Percentiles rank a stretch among this genome's conserved stretches.
phyloP scores from a whole-genome alignment of 306 rosid genomes.

The Crotalaria pallida region DNA sequence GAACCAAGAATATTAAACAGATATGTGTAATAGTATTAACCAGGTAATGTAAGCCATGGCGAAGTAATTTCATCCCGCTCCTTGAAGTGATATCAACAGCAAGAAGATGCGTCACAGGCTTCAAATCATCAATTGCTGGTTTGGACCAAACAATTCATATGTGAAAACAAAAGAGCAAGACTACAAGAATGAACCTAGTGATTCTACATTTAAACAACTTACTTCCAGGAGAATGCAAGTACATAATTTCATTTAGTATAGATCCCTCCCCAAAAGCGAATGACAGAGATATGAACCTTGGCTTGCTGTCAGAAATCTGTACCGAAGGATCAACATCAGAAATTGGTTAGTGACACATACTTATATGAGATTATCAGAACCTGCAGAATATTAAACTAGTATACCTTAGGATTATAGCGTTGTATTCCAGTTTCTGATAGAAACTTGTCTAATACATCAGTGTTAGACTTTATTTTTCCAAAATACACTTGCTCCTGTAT shows the following conservation, averaged over 20 bases:
- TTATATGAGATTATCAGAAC: neutral
- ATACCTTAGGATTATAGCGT: constrained; percentile 94
- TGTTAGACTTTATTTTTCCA: constrained; percentile 80
- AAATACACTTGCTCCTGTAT: constrained; percentile 95
- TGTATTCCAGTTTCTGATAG: constrained; percentile 81
- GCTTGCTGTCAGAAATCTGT: constrained; percentile 78
- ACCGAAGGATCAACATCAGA: neutral
- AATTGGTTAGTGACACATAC: neutral
- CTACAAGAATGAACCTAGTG: constrained; percentile 6
- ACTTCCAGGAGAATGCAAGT: constrained; percentile 88
- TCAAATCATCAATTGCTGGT: constrained; percentile 82
- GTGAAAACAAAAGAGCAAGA: constrained; percentile 26
- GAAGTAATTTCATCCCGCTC: constrained; percentile 74
- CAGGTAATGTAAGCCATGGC: constrained; percentile 78
- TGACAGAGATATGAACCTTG: constrained; percentile 64
- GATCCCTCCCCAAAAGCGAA: constrained; percentile 53
- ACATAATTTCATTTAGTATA: constrained; percentile 46
- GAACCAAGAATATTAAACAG: constrained; percentile 11
- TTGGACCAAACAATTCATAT: constrained; percentile 23
- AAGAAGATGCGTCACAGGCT: constrained; percentile 90
- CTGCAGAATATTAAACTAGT: neutral
- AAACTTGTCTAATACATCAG: constrained; percentile 74
- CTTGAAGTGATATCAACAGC: constrained; percentile 60
- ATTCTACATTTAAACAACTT: constrained; percentile 30
- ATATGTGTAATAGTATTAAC: constrained; percentile 28